Conservation (phyloP, 163 green algal species). For the Scenedesmus sp. region DNA sequence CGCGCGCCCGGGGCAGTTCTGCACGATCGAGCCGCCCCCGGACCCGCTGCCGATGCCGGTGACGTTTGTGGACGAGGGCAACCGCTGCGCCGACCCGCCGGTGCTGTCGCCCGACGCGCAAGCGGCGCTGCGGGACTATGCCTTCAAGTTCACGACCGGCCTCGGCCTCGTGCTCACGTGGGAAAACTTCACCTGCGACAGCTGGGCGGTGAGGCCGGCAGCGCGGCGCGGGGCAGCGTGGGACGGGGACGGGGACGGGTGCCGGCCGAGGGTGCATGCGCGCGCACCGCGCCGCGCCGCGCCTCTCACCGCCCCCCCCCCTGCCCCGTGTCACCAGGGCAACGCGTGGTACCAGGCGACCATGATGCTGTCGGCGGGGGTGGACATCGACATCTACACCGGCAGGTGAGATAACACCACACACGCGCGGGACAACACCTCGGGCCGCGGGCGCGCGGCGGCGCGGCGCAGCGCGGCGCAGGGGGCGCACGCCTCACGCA, state of each 20-base stretch:
- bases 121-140: background rate
- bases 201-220: background rate
- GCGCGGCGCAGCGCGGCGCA: too few relatives aligned
- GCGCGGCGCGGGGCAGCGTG: too few relatives aligned
- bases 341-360: conserved; percentile 34
- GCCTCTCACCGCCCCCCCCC: background rate
- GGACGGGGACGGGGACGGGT: too few relatives aligned
- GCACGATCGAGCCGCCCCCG: conserved; percentile 8
- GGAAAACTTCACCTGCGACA: conserved; percentile 29
- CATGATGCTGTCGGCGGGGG: background rate
- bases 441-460: too few relatives aligned
- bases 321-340: background rate
- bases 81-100: background rate
- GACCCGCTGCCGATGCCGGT: conserved; percentile 30
- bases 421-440: too few relatives aligned
- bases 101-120: background rate
- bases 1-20: background rate
- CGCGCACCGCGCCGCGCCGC: too few relatives aligned
- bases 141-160: background rate
- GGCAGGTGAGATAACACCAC: too few relatives aligned
- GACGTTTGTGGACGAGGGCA: conserved; percentile 15
- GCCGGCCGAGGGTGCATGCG: too few relatives aligned
- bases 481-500: too few relatives aligned
- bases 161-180: conserved; percentile 1
- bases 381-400: conserved; percentile 30